Evolutionary conservation across 2,329 filamentous ascomycete genomes (phyloP), one percentile per base, ranked within the genome.

Genomic region (Aspergillus japonicus): DNA sequence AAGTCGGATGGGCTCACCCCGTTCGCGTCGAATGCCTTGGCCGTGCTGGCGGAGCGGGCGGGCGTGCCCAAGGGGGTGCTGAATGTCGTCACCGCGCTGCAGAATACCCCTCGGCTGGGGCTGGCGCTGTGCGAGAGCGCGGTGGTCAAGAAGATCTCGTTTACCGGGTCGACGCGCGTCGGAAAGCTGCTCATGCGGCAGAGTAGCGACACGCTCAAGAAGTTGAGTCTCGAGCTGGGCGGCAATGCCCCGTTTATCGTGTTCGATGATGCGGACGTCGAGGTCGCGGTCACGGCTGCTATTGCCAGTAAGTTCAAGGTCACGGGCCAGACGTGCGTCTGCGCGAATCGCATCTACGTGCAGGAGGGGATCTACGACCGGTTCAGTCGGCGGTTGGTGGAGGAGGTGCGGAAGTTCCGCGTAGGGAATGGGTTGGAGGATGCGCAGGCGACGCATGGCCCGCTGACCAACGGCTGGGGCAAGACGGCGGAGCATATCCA

Each of bases 161-260:
- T 98, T 74, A 97, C 94, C 0, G 94, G 93, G 50, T 84, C 81
- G 16, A 87, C 85, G 0, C 76, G 78, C 42, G 84, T 87, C 4
- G 85, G 85, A 14, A 85, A 84, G 68, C 76, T 96, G 79, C 84
- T 97, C 54, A 96, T 96, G 92, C 88, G 89, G 78, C 92, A 96
- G 76, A 89, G 89, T 6, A 86, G 91, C 0, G 82, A 83, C 53
- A 96, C 91, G 0, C 79, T 91, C 21, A 97, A 97, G 83, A 90
- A 89, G 70, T 77, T 89, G 1, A 93, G 89, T 1, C 88, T 96
- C 71, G 93, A 97, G 75, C 88, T 97, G 1, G 93, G 94, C 56
- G 94, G 94, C 44, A 97, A 97, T 74, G 90, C 92, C 0, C 92
- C 93, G 1, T 96, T 96, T 71, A 96, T 97, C 66, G 91, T 97